These are phyloP conservation scores for Aschersonia sp. DNA, from an alignment of 2,329 filamentous ascomycete species.

Conservation along the genomic window DNA sequence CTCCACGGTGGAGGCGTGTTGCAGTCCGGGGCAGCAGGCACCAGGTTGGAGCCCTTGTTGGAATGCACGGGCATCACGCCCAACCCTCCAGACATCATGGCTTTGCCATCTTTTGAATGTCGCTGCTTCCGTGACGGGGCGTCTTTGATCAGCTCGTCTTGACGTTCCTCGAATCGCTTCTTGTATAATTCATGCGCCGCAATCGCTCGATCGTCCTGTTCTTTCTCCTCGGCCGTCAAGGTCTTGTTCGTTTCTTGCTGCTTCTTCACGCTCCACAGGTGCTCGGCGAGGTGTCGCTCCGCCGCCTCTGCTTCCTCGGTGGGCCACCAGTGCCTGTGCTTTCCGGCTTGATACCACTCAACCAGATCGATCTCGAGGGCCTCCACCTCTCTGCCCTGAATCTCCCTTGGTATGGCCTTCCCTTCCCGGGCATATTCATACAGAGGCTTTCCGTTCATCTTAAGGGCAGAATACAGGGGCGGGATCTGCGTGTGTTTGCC, in stretches of 20 bases:
- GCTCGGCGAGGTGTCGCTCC: constrained; percentile 64
- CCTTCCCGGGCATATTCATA: constrained; percentile 95
- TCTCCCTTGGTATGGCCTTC: constrained; percentile 70
- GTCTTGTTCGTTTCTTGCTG: constrained; percentile 34
- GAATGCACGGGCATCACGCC: constrained; percentile 28
- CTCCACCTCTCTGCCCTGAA: constrained; percentile 65
- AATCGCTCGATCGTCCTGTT: constrained; percentile 37
- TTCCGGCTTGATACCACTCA: constrained; percentile 73
- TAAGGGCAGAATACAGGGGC: constrained; percentile 82
- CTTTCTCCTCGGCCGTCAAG: constrained; percentile 37
- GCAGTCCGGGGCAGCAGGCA: constrained; percentile 30
- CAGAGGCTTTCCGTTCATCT: constrained; percentile 83
- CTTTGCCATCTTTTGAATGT: constrained; percentile 14
- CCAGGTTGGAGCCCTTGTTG: constrained; percentile 34
- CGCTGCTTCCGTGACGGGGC: constrained; percentile 21
- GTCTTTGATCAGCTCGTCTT: constrained; percentile 42
- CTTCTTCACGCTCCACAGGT: constrained; percentile 49
- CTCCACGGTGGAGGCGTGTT: constrained; percentile 40
- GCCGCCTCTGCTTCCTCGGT: constrained; percentile 59
- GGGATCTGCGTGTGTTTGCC: constrained; percentile 83
- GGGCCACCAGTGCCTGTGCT: constrained; percentile 68
- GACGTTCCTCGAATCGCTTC: constrained; percentile 40
- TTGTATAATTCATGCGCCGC: constrained; percentile 42
- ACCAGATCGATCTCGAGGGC: constrained; percentile 65
- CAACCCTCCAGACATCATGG: constrained; percentile 43